Conservation (phyloP, 495 filamentous ascomycete genomes). For the Clohesyomyces aquaticus region DNA sequence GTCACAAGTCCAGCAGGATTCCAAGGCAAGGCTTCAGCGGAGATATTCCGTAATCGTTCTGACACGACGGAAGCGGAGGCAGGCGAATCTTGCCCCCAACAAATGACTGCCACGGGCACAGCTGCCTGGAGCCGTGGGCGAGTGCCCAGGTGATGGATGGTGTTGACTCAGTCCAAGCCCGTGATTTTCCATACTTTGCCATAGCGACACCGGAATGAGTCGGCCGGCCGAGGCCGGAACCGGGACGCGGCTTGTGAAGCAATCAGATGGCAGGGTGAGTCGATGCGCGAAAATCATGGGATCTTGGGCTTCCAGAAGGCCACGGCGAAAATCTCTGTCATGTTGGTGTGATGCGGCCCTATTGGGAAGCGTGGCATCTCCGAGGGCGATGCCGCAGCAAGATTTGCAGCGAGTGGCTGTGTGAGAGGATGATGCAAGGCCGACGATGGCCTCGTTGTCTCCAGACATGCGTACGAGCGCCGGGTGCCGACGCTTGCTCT, state of each 20-base stretch:
- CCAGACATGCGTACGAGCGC: too few relatives aligned
- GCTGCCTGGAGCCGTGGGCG: neutral
- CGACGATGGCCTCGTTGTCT: too few relatives aligned
- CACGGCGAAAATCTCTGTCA: neutral
- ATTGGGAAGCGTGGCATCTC: too few relatives aligned
- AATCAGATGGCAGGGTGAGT: conserved; percentile 3
- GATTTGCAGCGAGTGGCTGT: neutral
- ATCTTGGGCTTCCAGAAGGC: neutral
- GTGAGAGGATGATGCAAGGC: too few relatives aligned
- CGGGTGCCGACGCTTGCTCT: neutral
- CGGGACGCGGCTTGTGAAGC: neutral
- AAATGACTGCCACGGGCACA: too few relatives aligned
- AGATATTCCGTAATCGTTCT: too few relatives aligned
- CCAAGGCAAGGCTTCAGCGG: too few relatives aligned
- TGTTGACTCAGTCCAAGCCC: conserved; percentile 10
- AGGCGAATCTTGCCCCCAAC: too few relatives aligned
- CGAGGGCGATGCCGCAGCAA: too few relatives aligned
- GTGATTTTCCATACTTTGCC: conserved; percentile 4
- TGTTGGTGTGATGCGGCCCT: neutral
- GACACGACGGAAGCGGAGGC: too few relatives aligned
- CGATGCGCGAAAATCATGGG: neutral
- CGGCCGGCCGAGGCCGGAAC: neutral
- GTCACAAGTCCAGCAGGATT: too few relatives aligned
- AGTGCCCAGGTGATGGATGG: neutral
- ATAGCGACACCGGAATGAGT: neutral